Evolutionary conservation across 2,329 filamentous ascomycete species (phyloP).

Genomic region (Fusarium luffae): DNA sequence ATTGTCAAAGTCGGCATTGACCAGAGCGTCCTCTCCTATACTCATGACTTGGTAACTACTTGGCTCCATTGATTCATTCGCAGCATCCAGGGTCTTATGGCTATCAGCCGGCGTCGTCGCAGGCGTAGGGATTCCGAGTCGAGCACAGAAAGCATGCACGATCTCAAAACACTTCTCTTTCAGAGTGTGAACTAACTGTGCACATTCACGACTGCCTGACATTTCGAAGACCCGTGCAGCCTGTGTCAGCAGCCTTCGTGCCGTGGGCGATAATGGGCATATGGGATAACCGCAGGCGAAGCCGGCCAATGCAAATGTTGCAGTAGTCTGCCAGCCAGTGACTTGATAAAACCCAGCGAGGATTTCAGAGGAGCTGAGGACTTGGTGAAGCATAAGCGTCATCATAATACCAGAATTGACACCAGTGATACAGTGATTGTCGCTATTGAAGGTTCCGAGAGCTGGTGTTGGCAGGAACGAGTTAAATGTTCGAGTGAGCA

Average conservation of each 20-base stretch:
- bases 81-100: neutral
- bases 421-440: conserved; percentile 40
- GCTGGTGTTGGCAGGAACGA: conserved; percentile 49
- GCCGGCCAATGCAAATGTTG: conserved; percentile 34
- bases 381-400: conserved; percentile 46
- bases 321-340: conserved; percentile 45
- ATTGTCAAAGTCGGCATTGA: conserved; percentile 1
- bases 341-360: conserved; percentile 47
- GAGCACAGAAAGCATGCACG: conserved; percentile 34
- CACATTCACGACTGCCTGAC: conserved; percentile 1
- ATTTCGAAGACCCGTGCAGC: conserved; percentile 34
- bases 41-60: conserved; percentile 28
- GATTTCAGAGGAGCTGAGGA: conserved; percentile 42
- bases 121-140: conserved; percentile 37
- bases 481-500: conserved; percentile 55
- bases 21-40: conserved; percentile 16
- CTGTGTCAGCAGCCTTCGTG: conserved; percentile 26
- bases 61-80: neutral
- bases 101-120: conserved; percentile 7
- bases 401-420: conserved; percentile 44
- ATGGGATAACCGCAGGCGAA: conserved; percentile 45
- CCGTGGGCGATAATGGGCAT: conserved; percentile 37
- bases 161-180: conserved; percentile 27
- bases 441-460: conserved; percentile 41
- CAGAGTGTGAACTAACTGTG: conserved; percentile 17